Percentiles rank a stretch among this genome's conserved stretches.
Evolutionary conservation across 257 asterid genomes (phyloP).

Genomic region (Salvia rosmarinus): DNA sequence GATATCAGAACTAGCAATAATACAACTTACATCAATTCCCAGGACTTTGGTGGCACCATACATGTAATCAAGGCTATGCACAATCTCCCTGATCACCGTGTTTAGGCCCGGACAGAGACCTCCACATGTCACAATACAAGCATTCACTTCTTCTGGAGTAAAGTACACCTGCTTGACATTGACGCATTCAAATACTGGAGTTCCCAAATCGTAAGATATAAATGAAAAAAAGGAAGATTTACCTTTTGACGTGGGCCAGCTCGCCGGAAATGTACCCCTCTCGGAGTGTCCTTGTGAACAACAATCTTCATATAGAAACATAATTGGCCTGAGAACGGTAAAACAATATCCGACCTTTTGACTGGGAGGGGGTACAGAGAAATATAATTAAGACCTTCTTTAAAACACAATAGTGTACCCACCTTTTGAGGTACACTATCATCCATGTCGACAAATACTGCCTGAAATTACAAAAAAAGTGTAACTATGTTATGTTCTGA

Average conservation of each 20-base stretch:
- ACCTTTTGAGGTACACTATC: constrained; percentile 65
- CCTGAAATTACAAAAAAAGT: constrained; percentile 43
- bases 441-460: constrained; percentile 57
- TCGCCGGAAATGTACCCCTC: constrained; percentile 62
- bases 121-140: constrained; percentile 80
- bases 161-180: constrained; percentile 54
- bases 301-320: constrained; percentile 45
- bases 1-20: constrained; percentile 19
- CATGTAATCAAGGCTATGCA: constrained; percentile 65
- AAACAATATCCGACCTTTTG: background rate
- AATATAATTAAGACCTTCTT: constrained; percentile 11
- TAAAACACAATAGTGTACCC: constrained; percentile 15
- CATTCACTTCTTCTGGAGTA: constrained; percentile 60
- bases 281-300: constrained; percentile 53
- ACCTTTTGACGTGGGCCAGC: constrained; percentile 69
- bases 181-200: constrained; percentile 30
- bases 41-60: constrained; percentile 61
- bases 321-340: constrained; percentile 6
- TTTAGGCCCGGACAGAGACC: constrained; percentile 77
- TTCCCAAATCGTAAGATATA: constrained; percentile 29
- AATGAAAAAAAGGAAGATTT: constrained; percentile 9
- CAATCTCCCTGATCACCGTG: constrained; percentile 79
- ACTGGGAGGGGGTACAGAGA: background rate
- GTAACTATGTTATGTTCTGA: constrained; percentile 4
- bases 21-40: constrained; percentile 62